phyloP scores from a whole-genome alignment of 208 protist genomes.

The Borovskyia barvae region DNA sequence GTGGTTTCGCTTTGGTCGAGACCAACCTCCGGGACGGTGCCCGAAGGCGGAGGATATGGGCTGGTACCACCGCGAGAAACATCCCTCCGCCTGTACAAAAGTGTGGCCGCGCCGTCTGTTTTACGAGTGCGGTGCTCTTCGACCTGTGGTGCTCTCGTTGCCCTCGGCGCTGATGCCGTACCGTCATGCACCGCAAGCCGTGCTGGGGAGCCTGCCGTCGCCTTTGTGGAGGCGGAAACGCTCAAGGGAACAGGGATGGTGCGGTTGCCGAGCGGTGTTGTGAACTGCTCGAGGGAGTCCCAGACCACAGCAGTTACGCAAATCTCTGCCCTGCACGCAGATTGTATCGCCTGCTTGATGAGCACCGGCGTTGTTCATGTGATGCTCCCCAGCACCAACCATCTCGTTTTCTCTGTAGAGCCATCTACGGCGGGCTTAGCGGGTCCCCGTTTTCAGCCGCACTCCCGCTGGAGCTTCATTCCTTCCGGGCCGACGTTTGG shows the following conservation, averaged over 20 bases:
- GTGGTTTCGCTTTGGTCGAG: conserved; percentile 33
- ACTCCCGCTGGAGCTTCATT: conserved; percentile 14
- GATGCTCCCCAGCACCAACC: conserved; percentile 22
- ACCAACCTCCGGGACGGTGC: no score
- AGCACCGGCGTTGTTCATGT: conserved; percentile 24
- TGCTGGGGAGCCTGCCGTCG: conserved; percentile 23
- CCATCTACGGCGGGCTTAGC: not conserved
- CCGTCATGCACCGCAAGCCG: conserved; percentile 2
- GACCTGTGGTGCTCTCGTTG: conserved; percentile 21
- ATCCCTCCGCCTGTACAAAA: conserved; percentile 1
- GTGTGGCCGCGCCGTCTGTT: conserved; percentile 4
- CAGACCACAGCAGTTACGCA: not conserved
- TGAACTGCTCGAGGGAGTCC: not conserved
- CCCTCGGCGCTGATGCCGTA: conserved; percentile 21
- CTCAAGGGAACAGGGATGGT: conserved; percentile 28
- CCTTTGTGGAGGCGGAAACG: conserved; percentile 28
- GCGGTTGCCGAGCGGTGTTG: conserved; percentile 10
- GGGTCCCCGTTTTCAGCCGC: not conserved
- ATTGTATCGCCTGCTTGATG: conserved; percentile 22
- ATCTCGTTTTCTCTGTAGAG: conserved; percentile 21
- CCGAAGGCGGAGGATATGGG: no score
- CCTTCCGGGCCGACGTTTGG: conserved; percentile 25
- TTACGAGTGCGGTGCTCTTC: conserved; percentile 25
- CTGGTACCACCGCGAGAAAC: no score
- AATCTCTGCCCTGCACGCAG: conserved; percentile 15